Evolutionary conservation across 345 rosid genomes (phyloP).

Genomic region (Clarkia xantiana): DNA sequence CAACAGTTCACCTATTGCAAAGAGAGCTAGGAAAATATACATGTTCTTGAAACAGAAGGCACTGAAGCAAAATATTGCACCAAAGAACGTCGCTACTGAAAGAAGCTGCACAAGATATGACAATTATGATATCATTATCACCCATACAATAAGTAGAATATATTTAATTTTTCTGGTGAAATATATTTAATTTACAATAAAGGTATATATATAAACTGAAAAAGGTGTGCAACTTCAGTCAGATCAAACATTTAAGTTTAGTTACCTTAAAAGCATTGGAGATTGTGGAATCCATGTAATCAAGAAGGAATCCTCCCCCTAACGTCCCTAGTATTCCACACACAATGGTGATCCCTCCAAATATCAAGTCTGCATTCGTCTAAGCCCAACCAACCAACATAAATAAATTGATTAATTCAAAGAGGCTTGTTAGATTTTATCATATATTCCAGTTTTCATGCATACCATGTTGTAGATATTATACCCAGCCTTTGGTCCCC

Average conservation of each 20-base stretch:
- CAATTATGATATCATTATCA: not conserved
- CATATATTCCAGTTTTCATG: not conserved
- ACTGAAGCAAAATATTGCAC: conserved; percentile 64
- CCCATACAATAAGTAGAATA: no score
- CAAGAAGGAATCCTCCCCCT: conserved; percentile 64
- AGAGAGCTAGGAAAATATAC: conserved; percentile 70
- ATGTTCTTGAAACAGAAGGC: conserved; percentile 80
- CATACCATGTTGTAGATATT: conserved; percentile 77
- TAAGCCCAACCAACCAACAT: conserved; percentile 17
- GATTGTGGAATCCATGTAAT: conserved; percentile 53
- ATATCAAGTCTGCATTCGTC: conserved; percentile 75
- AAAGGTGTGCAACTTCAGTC: no score
- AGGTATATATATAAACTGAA: no score
- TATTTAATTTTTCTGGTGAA: no score
- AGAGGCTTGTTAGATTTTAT: not conserved
- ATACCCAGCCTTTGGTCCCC: conserved; percentile 96
- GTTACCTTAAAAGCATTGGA: conserved; percentile 87
- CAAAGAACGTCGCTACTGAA: conserved; percentile 49
- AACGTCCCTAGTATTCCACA: conserved; percentile 78
- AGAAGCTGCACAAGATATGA: conserved; percentile 51
- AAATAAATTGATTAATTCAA: conserved; percentile 3
- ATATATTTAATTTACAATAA: no score
- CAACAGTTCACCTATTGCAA: conserved; percentile 71
- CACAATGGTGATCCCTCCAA: conserved; percentile 78
- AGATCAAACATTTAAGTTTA: no score